Evolutionary conservation across 371 early-diverging fungal genomes (phyloP).

Genomic region (Mortierella sp.): DNA sequence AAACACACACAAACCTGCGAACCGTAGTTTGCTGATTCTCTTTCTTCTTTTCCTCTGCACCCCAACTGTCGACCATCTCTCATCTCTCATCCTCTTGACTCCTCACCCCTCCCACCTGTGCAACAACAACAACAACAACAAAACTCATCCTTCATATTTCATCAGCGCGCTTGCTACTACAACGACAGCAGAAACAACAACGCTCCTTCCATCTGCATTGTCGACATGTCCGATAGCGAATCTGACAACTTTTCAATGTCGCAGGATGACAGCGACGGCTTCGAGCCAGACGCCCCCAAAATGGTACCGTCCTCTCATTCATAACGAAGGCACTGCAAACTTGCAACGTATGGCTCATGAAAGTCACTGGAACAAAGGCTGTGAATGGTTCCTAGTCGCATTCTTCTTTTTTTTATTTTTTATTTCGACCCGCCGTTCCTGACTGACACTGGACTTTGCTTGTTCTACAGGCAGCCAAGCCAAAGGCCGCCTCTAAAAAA

Average conservation of each 20-base stretch:
- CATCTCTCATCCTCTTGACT: not conserved
- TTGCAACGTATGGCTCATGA: not conserved
- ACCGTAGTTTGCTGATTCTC: not conserved
- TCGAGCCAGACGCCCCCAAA: slow-evolving; percentile 37
- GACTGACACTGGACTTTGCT: not conserved
- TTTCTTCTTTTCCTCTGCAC: not conserved
- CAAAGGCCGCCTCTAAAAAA: slow-evolving; percentile 41
- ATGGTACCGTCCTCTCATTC: slow-evolving; percentile 29
- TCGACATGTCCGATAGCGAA: slow-evolving; percentile 45
- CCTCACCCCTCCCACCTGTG: not conserved
- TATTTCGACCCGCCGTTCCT: not conserved
- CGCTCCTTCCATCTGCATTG: not conserved
- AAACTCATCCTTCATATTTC: not conserved
- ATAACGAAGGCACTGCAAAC: too few relatives aligned
- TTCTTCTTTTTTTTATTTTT: not conserved
- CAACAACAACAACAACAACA: not conserved
- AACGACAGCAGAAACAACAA: not conserved
- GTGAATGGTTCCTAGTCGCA: not conserved
- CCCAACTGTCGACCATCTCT: not conserved
- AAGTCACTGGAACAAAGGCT: not conserved
- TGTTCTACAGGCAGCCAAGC: slow-evolving; percentile 12
- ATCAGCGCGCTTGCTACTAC: not conserved
- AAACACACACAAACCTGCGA: not conserved
- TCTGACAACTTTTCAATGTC: slow-evolving; percentile 44
- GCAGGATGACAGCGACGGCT: slow-evolving; percentile 51